Evolutionary conservation across 768 basidiomycete genomes (phyloP).

Genomic region (Cubamyces sp.): DNA sequence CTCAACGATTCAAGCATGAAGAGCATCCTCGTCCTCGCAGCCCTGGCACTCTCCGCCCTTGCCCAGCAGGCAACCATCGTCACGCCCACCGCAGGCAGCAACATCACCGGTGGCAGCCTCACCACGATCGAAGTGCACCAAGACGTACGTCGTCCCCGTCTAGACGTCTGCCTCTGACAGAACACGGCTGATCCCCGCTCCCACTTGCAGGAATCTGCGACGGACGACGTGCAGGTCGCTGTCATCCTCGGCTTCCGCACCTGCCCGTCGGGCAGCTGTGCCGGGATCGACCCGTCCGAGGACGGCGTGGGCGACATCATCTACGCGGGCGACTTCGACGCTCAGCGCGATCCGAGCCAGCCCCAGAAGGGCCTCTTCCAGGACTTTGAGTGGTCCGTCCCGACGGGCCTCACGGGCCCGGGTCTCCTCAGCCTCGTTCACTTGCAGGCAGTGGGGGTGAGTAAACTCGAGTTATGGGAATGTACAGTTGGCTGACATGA

Average conservation of each 20-base stretch:
- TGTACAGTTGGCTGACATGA: neutral
- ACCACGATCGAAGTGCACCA: slow-evolving; percentile 50
- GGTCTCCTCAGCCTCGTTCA: slow-evolving; percentile 12
- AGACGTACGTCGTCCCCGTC: slow-evolving; percentile 3
- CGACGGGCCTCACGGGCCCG: slow-evolving; percentile 22
- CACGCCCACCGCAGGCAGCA: slow-evolving; percentile 40
- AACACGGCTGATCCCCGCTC: neutral
- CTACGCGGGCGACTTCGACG: slow-evolving; percentile 50
- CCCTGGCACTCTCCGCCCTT: slow-evolving; percentile 40
- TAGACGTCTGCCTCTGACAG: too few species aligned
- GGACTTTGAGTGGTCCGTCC: slow-evolving; percentile 49
- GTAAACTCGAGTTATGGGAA: neutral
- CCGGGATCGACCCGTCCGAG: slow-evolving; percentile 24
- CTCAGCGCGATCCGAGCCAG: slow-evolving; percentile 36
- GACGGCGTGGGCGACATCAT: slow-evolving; percentile 47
- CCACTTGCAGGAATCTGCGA: slow-evolving; percentile 39
- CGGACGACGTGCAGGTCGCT: slow-evolving; percentile 47
- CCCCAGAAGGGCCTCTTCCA: slow-evolving; percentile 44
- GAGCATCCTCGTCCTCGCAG: slow-evolving; percentile 25
- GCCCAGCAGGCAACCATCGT: slow-evolving; percentile 49
- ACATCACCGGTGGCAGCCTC: slow-evolving; percentile 41
- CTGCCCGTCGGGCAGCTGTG: slow-evolving; percentile 35
- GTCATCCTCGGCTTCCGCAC: slow-evolving; percentile 49
- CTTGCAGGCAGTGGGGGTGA: slow-evolving; percentile 21
- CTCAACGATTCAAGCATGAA: slow-evolving; percentile 23